Percentiles rank a stretch among this genome's conserved stretches.
These are phyloP conservation scores for Ustilago cynodontis DNA, from an alignment of 1,284 basidiomycete species.

Conservation along the genomic window DNA sequence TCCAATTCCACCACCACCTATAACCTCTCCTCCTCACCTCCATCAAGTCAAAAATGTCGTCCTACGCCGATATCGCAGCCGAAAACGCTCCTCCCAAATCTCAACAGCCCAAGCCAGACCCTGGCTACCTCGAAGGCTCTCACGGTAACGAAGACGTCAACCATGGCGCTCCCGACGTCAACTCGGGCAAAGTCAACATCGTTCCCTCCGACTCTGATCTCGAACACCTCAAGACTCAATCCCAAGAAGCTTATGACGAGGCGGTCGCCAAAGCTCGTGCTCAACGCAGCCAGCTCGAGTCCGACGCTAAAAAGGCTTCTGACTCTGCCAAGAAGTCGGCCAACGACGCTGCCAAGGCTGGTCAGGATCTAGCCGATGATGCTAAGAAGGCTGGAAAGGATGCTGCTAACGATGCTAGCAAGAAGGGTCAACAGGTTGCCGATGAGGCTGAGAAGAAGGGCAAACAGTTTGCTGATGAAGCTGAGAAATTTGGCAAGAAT, in stretches of 20 bases:
- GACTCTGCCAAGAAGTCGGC: conserved; percentile 34
- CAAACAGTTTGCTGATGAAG: conserved; percentile 41
- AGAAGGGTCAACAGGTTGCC: conserved; percentile 32
- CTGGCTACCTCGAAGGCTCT: conserved; percentile 48
- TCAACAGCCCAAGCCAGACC: conserved; percentile 56
- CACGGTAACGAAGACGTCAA: conserved; percentile 13
- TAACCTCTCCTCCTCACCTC: not conserved
- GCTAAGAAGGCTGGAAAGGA: conserved; percentile 32
- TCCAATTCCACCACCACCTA: not conserved
- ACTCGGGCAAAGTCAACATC: conserved; percentile 58
- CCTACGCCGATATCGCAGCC: conserved; percentile 58
- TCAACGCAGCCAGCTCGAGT: conserved; percentile 46
- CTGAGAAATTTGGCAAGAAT: conserved; percentile 48
- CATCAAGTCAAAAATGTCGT: conserved; percentile 22
- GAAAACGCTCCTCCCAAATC: conserved; percentile 53
- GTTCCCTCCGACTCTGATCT: conserved; percentile 53
- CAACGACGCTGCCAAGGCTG: conserved; percentile 28
- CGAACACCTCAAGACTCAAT: conserved; percentile 60
- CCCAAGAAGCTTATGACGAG: conserved; percentile 50
- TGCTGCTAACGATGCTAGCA: conserved; percentile 22
- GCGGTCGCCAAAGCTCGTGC: conserved; percentile 44
- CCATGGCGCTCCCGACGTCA: conserved; percentile 42
- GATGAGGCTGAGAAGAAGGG: conserved; percentile 29
- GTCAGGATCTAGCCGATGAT: conserved; percentile 26
- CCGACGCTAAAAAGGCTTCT: conserved; percentile 36